phyloP scores from a whole-genome alignment of 176 grass and related monocot species.

The Zoysia japonica region DNA sequence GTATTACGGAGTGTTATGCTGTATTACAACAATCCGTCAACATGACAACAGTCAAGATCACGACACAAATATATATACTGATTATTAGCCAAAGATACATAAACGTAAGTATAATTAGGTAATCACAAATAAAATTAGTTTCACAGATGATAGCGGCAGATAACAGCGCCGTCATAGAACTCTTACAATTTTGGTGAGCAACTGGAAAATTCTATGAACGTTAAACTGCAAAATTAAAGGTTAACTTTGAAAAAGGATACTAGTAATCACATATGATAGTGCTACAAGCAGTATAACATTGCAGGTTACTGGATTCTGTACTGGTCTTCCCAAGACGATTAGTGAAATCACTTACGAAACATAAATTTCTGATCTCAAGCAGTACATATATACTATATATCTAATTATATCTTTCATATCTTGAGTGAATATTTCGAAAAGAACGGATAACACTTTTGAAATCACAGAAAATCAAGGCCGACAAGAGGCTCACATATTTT shows the following conservation, averaged over 20 bases:
- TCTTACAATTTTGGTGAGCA: no score
- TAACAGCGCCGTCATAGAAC: background rate
- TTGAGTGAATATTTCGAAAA: background rate
- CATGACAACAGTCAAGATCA: background rate
- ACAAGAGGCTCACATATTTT: conserved; percentile 34
- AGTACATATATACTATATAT: background rate
- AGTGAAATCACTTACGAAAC: background rate
- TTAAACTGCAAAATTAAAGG: no score
- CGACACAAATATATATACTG: background rate
- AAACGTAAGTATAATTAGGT: background rate
- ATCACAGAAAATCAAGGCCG: conserved; percentile 21
- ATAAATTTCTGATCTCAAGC: background rate
- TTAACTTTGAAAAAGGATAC: background rate
- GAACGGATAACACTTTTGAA: background rate
- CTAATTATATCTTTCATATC: background rate
- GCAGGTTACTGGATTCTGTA: background rate
- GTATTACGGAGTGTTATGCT: background rate
- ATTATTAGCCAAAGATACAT: background rate
- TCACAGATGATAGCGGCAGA: background rate
- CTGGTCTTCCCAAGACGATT: background rate
- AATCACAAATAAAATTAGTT: background rate
- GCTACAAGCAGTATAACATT: background rate
- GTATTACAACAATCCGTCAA: background rate
- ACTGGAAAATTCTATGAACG: no score
- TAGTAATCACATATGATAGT: conserved; percentile 30